phyloP scores from a whole-genome alignment of 164 flowering plant species.

The Euptelea pleiosperma region DNA sequence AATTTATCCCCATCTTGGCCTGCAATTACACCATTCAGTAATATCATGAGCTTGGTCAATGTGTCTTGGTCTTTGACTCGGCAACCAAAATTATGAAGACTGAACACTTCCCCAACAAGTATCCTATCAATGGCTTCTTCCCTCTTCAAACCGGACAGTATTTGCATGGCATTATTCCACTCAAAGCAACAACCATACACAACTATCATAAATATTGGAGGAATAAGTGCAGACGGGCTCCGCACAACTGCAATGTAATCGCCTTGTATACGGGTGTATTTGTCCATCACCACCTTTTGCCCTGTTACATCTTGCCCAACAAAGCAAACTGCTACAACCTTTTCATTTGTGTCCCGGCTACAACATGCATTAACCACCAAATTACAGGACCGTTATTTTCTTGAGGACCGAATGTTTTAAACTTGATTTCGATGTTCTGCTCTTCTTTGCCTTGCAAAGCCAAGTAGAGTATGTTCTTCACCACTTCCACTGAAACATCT shows the following conservation, averaged over 20 bases:
- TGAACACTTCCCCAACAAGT: conserved; percentile 76
- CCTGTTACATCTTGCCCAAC: conserved; percentile 73
- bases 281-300: conserved; percentile 57
- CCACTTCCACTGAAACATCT: conserved; percentile 47
- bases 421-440: conserved; percentile 58
- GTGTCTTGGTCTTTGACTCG: conserved; percentile 67
- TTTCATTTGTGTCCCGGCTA: conserved; percentile 49
- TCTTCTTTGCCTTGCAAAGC: conserved; percentile 75
- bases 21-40: conserved; percentile 45
- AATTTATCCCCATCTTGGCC: conserved; percentile 56
- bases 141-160: conserved; percentile 55
- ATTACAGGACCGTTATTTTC: conserved; percentile 40
- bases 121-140: conserved; percentile 49
- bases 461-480: conserved; percentile 41
- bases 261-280: conserved; percentile 62
- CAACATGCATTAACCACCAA: conserved; percentile 75
- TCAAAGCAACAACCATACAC: conserved; percentile 60
- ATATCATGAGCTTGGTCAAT: conserved; percentile 54
- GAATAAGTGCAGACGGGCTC: conserved; percentile 61
- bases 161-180: conserved; percentile 78
- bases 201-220: conserved; percentile 73
- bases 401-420: conserved; percentile 46
- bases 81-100: conserved; percentile 47
- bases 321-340: conserved; percentile 65
- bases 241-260: conserved; percentile 60